Evolutionary conservation across 2,329 filamentous ascomycete genomes (phyloP), one percentile per base, ranked within the genome.

Genomic region (Massarina eburnea): DNA sequence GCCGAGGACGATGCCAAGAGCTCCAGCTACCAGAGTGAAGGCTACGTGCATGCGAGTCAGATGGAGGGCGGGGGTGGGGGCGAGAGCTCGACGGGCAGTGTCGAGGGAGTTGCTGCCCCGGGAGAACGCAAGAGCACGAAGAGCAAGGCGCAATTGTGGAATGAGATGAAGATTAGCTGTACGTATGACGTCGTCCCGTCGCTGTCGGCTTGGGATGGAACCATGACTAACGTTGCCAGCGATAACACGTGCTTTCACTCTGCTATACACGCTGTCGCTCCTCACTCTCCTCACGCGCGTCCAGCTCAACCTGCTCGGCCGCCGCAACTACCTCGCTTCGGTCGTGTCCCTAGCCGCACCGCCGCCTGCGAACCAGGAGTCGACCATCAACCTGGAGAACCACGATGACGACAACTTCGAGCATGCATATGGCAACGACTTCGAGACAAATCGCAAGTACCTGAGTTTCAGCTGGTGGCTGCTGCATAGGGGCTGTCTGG

Each of bases 391-490:
- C 59, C 80, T 97, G 15, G 91, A 96, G 73, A 94, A 97, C 70
- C 85, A 95, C 62, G 92, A 96, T 66, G 91, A 96, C 66, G 89
- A 94, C 66, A 86, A 87, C 61, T 78, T 81, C 15, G 88, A 92
- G 43, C 87, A 91, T 59, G 81, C 84, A 3, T 91, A 95, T 65
- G 91, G 91, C 35, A 92, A 88, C 69, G 94, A 99, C 70, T 96
- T 96, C 58, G 91, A 96, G 70, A 95, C 91, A 26, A 99, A 99
- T 71, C 81, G 91, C 58, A 88, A 89, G 64, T 99, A 97, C 66
- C 78, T 99, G 39, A 95, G 91, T 32, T 95, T 97, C 69, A 96
- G 90, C 72, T 99, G 94, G 94, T 99, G 92, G 91, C 76, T 99
- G 37, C 78, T 99, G 38, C 92, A 99, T 72, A 83, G 84, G 55